Evolutionary conservation across 1,284 basidiomycete genomes (phyloP).

Genomic region (Veloboletus limbatus): DNA sequence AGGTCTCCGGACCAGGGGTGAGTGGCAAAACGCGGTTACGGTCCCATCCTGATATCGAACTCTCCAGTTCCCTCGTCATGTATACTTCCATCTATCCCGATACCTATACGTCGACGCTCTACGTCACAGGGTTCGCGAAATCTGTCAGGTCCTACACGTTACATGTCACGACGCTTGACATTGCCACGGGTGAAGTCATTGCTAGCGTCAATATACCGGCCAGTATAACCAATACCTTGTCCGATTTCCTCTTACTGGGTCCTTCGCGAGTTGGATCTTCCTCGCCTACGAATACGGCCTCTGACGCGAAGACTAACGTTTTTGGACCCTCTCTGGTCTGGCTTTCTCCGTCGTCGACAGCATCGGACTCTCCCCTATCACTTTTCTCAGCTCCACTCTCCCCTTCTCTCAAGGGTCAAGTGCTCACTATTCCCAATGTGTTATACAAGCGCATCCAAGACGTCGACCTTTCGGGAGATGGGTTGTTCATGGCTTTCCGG

Average conservation of each 20-base stretch:
- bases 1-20: slow-evolving; percentile 60
- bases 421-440: slow-evolving; percentile 41
- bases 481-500: slow-evolving; percentile 52
- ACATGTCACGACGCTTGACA: slow-evolving; percentile 58
- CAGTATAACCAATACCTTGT: slow-evolving; percentile 44
- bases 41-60: background rate
- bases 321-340: slow-evolving; percentile 52
- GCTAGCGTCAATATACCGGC: slow-evolving; percentile 56
- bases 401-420: slow-evolving; percentile 51
- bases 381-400: slow-evolving; percentile 54
- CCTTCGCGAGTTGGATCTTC: slow-evolving; percentile 38
- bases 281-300: slow-evolving; percentile 13
- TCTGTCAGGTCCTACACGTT: slow-evolving; percentile 63
- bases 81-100: slow-evolving; percentile 62
- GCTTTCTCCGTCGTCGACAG: slow-evolving; percentile 50
- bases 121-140: slow-evolving; percentile 67
- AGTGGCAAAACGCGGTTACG: slow-evolving; percentile 18
- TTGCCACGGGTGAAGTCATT: slow-evolving; percentile 54
- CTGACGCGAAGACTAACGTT: slow-evolving; percentile 1
- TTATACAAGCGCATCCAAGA: slow-evolving; percentile 53
- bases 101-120: slow-evolving; percentile 46
- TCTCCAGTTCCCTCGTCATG: slow-evolving; percentile 57
- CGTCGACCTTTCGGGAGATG: slow-evolving; percentile 47
- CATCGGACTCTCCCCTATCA: slow-evolving; percentile 16
- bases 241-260: slow-evolving; percentile 36